Evolutionary conservation across 163 green algal genomes (phyloP).

Genomic region (Prototheca stagnorum): DNA sequence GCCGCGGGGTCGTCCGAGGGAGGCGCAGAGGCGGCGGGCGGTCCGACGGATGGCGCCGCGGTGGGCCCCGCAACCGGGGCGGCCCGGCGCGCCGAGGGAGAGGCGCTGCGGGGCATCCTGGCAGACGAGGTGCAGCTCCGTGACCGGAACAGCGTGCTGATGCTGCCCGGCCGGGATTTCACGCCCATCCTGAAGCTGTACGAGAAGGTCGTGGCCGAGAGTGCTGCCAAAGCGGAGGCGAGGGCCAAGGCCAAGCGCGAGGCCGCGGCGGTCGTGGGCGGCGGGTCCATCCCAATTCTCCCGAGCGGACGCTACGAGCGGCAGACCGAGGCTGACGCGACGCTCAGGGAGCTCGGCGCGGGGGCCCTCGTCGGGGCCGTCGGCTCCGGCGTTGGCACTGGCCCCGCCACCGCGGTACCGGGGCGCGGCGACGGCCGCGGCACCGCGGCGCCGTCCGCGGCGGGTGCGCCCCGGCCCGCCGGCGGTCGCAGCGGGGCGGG

Average conservation of each 20-base stretch:
- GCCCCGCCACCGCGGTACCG: neutral
- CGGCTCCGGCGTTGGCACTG: conserved; percentile 11
- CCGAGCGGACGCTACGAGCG: conserved; percentile 29
- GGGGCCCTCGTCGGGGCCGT: conserved; percentile 14
- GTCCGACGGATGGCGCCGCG: neutral
- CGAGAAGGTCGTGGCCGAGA: conserved; percentile 35
- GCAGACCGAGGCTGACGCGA: conserved; percentile 24
- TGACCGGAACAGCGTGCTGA: conserved; percentile 57
- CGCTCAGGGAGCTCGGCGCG: conserved; percentile 33
- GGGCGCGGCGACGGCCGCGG: neutral
- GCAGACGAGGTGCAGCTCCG: conserved; percentile 45
- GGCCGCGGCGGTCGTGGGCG: too few species aligned
- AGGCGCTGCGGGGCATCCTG: conserved; percentile 11
- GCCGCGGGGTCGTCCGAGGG: conserved; percentile 1
- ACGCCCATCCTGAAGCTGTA: too few species aligned
- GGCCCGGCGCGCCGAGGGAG: conserved; percentile 5
- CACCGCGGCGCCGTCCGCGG: neutral
- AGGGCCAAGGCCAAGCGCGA: too few species aligned
- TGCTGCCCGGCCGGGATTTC: conserved; percentile 35
- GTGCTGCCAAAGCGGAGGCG: too few species aligned
- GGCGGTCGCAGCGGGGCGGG: conserved; percentile 1
- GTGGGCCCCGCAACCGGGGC: neutral
- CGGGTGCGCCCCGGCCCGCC: neutral
- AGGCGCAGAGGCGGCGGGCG: neutral
- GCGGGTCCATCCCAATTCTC: too few species aligned